Evolutionary conservation across 2,329 filamentous ascomycete species (phyloP).

Genomic region (Penicillium sp.): DNA sequence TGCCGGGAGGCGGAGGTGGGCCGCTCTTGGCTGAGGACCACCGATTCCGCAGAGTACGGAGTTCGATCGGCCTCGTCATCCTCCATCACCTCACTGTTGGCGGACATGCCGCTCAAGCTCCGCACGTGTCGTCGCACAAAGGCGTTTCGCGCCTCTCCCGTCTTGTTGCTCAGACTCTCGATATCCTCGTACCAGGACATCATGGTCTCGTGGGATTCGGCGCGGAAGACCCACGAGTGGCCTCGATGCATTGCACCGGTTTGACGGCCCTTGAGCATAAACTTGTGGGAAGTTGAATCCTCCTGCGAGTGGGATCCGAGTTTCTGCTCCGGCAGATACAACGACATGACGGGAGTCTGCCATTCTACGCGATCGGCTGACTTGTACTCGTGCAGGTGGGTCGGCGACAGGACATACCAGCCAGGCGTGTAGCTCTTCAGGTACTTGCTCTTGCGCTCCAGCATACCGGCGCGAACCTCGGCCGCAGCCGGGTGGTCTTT

Average conservation of each 20-base stretch:
- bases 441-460: slow-evolving; percentile 98
- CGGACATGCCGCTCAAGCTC: slow-evolving; percentile 65
- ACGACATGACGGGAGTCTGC: slow-evolving; percentile 89
- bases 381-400: slow-evolving; percentile 97
- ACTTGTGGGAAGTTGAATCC: slow-evolving; percentile 87
- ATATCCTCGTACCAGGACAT: slow-evolving; percentile 95
- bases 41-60: slow-evolving; percentile 58
- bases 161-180: slow-evolving; percentile 80
- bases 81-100: slow-evolving; percentile 71
- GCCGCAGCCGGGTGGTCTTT: slow-evolving; percentile 76
- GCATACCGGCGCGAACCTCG: slow-evolving; percentile 82
- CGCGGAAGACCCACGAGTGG: slow-evolving; percentile 64
- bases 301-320: slow-evolving; percentile 83
- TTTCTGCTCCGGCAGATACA: slow-evolving; percentile 92
- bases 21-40: slow-evolving; percentile 36
- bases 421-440: slow-evolving; percentile 94
- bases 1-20: slow-evolving; percentile 53
- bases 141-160: slow-evolving; percentile 78
- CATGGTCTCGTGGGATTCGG: slow-evolving; percentile 82
- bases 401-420: slow-evolving; percentile 95
- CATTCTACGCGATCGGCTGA: slow-evolving; percentile 82
- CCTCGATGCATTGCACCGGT: slow-evolving; percentile 85
- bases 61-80: slow-evolving; percentile 66
- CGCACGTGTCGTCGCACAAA: slow-evolving; percentile 80
- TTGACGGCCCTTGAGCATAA: slow-evolving; percentile 93